phyloP scores from a whole-genome alignment of 176 grass and related monocot species.

The Oryza glumipatula region DNA sequence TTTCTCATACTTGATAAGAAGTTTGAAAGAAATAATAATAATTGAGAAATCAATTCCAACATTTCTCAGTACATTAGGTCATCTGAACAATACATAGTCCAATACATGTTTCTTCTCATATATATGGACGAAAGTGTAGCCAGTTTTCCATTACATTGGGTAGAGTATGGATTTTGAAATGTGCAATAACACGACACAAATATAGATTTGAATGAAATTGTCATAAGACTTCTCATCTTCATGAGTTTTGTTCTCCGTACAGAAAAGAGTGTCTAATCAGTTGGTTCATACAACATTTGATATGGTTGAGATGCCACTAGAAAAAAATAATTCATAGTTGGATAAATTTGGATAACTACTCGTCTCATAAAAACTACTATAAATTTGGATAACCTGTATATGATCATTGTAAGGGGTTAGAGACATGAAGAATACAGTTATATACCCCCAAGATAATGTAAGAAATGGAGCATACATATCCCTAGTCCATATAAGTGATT shows the following conservation, averaged over 20 bases:
- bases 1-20: not conserved
- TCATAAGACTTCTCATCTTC: not conserved
- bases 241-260: not conserved
- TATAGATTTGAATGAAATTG: not conserved
- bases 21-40: not conserved
- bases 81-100: not conserved
- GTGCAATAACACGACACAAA: not conserved
- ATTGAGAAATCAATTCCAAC: not conserved
- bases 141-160: not conserved
- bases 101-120: not conserved
- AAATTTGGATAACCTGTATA: not conserved
- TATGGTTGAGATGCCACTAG: not conserved
- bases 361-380: not conserved
- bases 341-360: not conserved
- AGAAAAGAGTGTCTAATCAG: constrained; percentile 3
- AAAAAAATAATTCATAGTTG: not conserved
- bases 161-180: not conserved
- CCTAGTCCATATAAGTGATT: not conserved
- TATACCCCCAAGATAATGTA: not conserved
- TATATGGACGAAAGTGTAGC: not conserved
- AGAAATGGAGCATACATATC: not conserved
- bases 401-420: not conserved
- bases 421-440: not conserved
- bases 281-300: not conserved
- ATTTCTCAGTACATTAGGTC: not conserved